Base-by-base conservation (phyloP, 2,329 filamentous ascomycete species). In the Pseudogymnoascus sp. region DNA sequence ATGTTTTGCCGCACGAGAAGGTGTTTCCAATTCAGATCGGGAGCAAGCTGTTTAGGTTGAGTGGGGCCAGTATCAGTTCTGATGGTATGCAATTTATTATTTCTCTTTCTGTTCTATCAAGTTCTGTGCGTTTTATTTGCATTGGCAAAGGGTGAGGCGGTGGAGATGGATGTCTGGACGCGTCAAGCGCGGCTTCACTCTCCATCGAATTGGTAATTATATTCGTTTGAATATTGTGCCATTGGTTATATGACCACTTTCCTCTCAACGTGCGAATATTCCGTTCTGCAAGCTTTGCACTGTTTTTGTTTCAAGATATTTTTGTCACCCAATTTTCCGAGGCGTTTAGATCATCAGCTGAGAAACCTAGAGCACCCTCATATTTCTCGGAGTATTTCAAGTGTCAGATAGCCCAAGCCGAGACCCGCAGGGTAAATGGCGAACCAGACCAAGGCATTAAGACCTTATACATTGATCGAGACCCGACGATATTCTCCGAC, bases 331-430 rank as follows among this genome's bases (percentile, higher is more conserved):
- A 20, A 37, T 6, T 22, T 22, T 28, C 53, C 4, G 22, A 11
- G 8, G 1, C 36, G 33, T 58, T 12, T 58, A 28, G 30, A 36
- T 37, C 18, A 5, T 6, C 30, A 58, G 69, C 78, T 84, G 74
- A 84, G 71, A 76, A 70, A 75, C 73, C 71, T 77, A 78, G 76
- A 96, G 93, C 91, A 70, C 93, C 93, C 62, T 97, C 92, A 58
- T 97, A 97, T 74, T 97, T 97, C 76, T 96, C 93, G 18, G 88
- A 91, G 68, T 97, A 94, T 77, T 97, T 97, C 74, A 81, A 86
- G 67, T 89, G 90, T 68, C 92, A 97, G 75, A 75, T 97, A 39
- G 81, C 83, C 62, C 76, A 79, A 66, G 86, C 82, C 57, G 81
- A 85, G 63, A 79, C 82, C 53, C 80, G 81, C 62, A 80, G 84